Percentiles rank a stretch among this genome's conserved stretches.
phyloP scores from a whole-genome alignment of 2,329 filamentous ascomycete species.

The Aspergillus floridensis region DNA sequence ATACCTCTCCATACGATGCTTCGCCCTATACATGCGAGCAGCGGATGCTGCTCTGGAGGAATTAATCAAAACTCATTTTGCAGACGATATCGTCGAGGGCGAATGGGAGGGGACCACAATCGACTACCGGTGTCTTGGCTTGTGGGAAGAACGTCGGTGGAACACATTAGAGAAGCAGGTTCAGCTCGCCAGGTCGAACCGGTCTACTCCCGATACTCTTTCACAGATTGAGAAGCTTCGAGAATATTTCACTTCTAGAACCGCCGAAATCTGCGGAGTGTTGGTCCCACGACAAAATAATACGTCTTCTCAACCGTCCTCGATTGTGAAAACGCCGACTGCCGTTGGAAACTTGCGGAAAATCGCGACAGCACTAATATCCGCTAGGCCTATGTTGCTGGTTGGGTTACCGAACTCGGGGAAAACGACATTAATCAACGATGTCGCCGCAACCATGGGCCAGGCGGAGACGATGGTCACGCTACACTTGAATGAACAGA shows the following conservation, averaged over 20 bases:
- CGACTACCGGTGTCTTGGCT: constrained; percentile 72
- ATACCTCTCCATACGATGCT: constrained; percentile 78
- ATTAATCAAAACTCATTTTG: constrained; percentile 66
- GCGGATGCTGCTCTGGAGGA: constrained; percentile 75
- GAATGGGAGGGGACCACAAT: constrained; percentile 72
- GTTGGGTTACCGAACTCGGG: constrained; percentile 81
- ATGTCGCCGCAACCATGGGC: constrained; percentile 75
- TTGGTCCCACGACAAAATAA: constrained; percentile 61
- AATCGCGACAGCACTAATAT: constrained; percentile 67
- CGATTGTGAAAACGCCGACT: constrained; percentile 68
- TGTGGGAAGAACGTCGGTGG: constrained; percentile 63
- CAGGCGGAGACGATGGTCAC: constrained; percentile 84
- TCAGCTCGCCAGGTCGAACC: constrained; percentile 20
- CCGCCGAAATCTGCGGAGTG: constrained; percentile 63
- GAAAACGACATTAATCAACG: constrained; percentile 82
- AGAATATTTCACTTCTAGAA: constrained; percentile 55
- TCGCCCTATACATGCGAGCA: constrained; percentile 74
- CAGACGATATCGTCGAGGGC: constrained; percentile 61
- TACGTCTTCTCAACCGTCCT: constrained; percentile 48
- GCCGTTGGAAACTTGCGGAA: constrained; percentile 68
- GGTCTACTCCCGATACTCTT: constrained; percentile 21
- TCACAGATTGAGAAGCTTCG: constrained; percentile 29
- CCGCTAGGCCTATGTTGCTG: constrained; percentile 70
- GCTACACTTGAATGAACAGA: constrained; percentile 95
- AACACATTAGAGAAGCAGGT: constrained; percentile 37